phyloP scores from a whole-genome alignment of 179 eudicot genomes.

The Spergularia azorica region DNA sequence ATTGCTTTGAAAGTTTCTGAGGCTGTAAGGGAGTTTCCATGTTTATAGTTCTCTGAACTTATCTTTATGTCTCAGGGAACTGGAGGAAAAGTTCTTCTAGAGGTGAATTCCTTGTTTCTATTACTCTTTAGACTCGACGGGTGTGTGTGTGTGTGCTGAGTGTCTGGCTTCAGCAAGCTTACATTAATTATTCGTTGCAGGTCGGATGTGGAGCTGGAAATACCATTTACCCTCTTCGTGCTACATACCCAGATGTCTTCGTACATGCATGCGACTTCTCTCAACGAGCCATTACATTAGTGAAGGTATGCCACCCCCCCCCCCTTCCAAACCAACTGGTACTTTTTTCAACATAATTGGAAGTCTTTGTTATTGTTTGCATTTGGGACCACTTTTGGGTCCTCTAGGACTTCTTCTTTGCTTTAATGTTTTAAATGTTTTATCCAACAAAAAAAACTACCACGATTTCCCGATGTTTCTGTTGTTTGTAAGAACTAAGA shows the following conservation, averaged over 20 bases:
- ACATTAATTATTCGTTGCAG: constrained; percentile 36
- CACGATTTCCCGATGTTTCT: too few species aligned
- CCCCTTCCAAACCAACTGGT: background rate
- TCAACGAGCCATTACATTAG: constrained; percentile 77
- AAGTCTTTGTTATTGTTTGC: too few species aligned
- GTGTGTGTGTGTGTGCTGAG: background rate
- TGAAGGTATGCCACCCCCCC: constrained; percentile 61
- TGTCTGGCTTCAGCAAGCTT: background rate
- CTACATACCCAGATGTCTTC: constrained; percentile 69
- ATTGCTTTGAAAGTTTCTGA: background rate
- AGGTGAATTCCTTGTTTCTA: constrained; percentile 42
- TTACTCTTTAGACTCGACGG: background rate
- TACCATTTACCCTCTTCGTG: constrained; percentile 84
- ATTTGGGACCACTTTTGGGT: too few species aligned
- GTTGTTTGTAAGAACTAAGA: too few species aligned
- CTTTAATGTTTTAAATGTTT: too few species aligned
- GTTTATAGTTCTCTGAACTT: background rate
- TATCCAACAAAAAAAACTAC: too few species aligned
- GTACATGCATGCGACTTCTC: constrained; percentile 98
- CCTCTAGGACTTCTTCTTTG: too few species aligned
- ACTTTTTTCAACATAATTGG: too few species aligned
- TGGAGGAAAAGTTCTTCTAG: constrained; percentile 64
- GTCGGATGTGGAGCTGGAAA: constrained; percentile 98
- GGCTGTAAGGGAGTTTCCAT: background rate
- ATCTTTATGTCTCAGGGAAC: constrained; percentile 51